phyloP scores from a whole-genome alignment of 768 basidiomycete genomes.

The Pleurotus sapidus region DNA sequence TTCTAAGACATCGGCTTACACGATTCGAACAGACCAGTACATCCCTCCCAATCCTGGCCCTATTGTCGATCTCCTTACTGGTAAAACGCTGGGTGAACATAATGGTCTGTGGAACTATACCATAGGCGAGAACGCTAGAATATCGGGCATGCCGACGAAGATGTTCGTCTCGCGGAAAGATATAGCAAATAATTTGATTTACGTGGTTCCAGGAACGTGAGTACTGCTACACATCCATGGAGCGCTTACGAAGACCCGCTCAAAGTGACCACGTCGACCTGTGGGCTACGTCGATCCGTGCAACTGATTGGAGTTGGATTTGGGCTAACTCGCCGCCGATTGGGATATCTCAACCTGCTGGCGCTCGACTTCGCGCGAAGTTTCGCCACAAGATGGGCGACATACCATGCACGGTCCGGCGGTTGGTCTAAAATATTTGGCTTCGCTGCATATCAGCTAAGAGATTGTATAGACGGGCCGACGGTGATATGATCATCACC shows the following conservation, averaged over 20 bases:
- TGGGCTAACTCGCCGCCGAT: conserved; percentile 59
- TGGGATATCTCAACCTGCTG: conserved; percentile 34
- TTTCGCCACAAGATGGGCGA: conserved; percentile 69
- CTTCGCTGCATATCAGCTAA: not conserved
- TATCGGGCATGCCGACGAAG: conserved; percentile 56
- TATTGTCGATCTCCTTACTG: conserved; percentile 57
- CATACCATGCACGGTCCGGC: conserved; percentile 48
- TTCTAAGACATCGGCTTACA: not conserved
- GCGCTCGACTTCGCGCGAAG: conserved; percentile 52
- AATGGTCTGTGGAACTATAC: conserved; percentile 83
- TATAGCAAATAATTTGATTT: conserved; percentile 55
- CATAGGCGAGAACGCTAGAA: conserved; percentile 74
- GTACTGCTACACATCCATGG: conserved; percentile 14
- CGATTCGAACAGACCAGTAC: conserved; percentile 62
- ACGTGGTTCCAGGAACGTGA: conserved; percentile 73
- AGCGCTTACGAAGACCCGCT: no score
- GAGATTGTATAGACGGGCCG: conserved; percentile 17
- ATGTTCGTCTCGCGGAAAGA: conserved; percentile 81
- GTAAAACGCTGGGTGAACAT: conserved; percentile 57
- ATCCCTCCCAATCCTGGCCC: conserved; percentile 66
- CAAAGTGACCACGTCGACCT: conserved; percentile 61
- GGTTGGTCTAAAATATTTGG: conserved; percentile 31
- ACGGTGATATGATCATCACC: conserved; percentile 35
- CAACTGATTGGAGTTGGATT: conserved; percentile 72
- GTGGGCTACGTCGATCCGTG: conserved; percentile 33